Conservation (phyloP, 2,329 filamentous ascomycete genomes). For the Zymoseptoria ardabiliae region DNA sequence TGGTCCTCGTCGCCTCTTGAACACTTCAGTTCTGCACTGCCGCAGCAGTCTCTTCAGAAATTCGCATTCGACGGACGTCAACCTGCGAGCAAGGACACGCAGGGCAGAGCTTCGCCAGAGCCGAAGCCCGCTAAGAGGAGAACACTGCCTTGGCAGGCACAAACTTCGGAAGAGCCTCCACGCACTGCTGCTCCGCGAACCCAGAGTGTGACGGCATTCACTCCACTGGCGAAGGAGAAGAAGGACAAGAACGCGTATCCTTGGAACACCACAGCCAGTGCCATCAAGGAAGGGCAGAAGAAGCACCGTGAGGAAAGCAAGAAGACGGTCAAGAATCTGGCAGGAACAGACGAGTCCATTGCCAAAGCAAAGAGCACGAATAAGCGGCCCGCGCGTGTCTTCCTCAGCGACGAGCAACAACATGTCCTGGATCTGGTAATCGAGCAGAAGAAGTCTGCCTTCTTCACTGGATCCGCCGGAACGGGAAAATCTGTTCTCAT, state of each 20-base stretch:
- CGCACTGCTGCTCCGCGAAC: conserved; percentile 7
- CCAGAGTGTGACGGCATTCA: conserved; percentile 26
- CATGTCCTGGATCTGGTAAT: conserved; percentile 78
- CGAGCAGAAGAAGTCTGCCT: conserved; percentile 76
- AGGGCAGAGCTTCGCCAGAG: conserved; percentile 13
- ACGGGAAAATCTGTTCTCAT: conserved; percentile 96
- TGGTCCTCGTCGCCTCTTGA: conserved; percentile 55
- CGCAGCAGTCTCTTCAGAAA: conserved; percentile 10
- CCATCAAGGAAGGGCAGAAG: conserved; percentile 70
- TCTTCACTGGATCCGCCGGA: conserved; percentile 91
- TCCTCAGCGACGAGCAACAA: conserved; percentile 78
- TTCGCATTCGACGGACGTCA: conserved; percentile 13
- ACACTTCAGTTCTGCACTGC: conserved; percentile 28
- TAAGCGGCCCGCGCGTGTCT: conserved; percentile 50
- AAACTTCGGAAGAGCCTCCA: conserved; percentile 11
- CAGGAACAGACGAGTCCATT: conserved; percentile 41
- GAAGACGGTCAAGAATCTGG: conserved; percentile 41
- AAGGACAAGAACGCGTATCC: conserved; percentile 38
- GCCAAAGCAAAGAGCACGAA: conserved; percentile 40
- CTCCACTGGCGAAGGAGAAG: conserved; percentile 36
- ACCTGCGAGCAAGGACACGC: background rate
- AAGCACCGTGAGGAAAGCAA: conserved; percentile 57
- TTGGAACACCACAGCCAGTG: conserved; percentile 70
- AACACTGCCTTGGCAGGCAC: conserved; percentile 51
- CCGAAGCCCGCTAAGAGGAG: conserved; percentile 51